Conservation (phyloP, 2,329 filamentous ascomycete species). For the Lachnellula cervina region DNA sequence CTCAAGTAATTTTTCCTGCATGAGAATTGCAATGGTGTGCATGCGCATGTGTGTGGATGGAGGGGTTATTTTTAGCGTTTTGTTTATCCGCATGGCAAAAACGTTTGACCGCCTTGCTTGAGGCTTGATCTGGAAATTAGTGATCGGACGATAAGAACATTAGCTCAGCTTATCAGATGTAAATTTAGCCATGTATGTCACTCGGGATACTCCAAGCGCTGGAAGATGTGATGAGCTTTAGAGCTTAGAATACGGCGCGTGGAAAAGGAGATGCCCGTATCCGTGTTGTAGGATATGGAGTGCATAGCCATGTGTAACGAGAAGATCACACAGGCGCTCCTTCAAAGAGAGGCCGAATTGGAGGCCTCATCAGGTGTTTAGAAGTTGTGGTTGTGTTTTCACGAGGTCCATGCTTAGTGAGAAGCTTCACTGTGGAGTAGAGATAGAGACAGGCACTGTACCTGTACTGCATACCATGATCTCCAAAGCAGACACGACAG, state of each 20-base stretch:
- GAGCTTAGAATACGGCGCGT: neutral
- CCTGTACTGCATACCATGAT: too few relatives aligned
- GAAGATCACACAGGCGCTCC: conserved; percentile 7
- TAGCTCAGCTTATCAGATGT: too few relatives aligned
- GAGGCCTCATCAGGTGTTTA: neutral
- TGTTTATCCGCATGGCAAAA: neutral
- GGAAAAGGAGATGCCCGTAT: neutral
- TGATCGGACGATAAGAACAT: neutral
- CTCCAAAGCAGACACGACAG: too few relatives aligned
- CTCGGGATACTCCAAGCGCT: neutral
- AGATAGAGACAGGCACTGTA: neutral
- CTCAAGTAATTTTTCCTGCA: neutral
- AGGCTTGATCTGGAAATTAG: too few relatives aligned
- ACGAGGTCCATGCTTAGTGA: neutral
- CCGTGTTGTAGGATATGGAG: neutral
- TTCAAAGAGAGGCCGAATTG: neutral
- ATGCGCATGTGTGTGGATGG: neutral
- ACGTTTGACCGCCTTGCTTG: neutral
- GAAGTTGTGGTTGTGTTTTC: neutral
- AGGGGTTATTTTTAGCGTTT: neutral
- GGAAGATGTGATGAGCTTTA: neutral
- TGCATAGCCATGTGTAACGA: neutral
- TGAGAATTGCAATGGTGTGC: neutral
- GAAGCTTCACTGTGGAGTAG: neutral
- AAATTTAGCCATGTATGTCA: too few relatives aligned